A percentile compares a stretch with the other conserved stretches of the same genome.
Conservation (phyloP, 148 eudicot species). For the Heliosperma pusillum region DNA sequence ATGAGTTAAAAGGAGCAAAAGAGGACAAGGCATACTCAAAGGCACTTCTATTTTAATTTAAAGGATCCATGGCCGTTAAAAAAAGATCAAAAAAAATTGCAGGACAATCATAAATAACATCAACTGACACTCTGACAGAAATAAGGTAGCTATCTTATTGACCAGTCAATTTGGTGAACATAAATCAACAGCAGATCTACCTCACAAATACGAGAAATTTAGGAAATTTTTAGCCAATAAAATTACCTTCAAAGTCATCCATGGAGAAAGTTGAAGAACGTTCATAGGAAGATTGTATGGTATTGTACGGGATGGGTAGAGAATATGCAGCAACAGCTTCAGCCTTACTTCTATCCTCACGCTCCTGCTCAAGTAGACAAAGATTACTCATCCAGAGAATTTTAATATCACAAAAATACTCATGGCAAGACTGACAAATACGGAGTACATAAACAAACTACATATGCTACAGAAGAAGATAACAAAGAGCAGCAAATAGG, state of each 20-base stretch:
- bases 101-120: too few relatives aligned
- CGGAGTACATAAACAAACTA: background rate
- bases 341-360: conserved; percentile 66
- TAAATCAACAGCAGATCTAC: background rate
- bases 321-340: conserved; percentile 55
- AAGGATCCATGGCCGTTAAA: background rate
- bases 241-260: conserved; percentile 94
- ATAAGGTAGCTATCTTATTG: background rate
- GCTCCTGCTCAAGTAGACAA: conserved; percentile 48
- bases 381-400: background rate
- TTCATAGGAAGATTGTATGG: conserved; percentile 34
- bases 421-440: background rate
- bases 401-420: background rate
- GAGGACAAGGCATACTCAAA: background rate
- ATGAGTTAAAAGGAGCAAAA: background rate
- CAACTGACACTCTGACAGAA: background rate
- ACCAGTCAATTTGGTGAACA: background rate
- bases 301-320: conserved; percentile 38
- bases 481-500: background rate
- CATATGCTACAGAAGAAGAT: background rate
- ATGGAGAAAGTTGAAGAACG: conserved; percentile 56
- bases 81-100: background rate
- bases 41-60: background rate
- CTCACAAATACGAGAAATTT: background rate
- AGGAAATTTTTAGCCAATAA: background rate